Percentiles rank a stretch among this genome's conserved stretches.
These are phyloP conservation scores for Sugiyamaella mastotermitis DNA, from an alignment of 805 yeast species.

Conservation along the genomic window DNA sequence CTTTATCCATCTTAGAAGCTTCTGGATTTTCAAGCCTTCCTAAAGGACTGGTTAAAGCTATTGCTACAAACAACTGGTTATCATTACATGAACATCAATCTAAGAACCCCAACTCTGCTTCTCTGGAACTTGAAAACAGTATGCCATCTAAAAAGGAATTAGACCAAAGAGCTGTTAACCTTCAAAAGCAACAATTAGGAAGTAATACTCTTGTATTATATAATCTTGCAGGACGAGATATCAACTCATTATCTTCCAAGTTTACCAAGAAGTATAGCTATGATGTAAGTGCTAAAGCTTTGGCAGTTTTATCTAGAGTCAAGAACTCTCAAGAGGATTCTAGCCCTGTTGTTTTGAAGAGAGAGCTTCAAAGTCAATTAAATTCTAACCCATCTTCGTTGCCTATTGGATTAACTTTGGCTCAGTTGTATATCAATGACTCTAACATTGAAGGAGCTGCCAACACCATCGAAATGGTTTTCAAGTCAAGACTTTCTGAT, in stretches of 20 bases:
- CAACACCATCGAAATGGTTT: slow-evolving; percentile 22
- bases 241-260: slow-evolving; percentile 10
- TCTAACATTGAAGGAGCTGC: slow-evolving; percentile 21
- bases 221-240: slow-evolving; percentile 31
- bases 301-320: not conserved
- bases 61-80: slow-evolving; percentile 16
- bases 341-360: not conserved
- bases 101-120: slow-evolving; percentile 16
- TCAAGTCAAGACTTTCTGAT: slow-evolving; percentile 1
- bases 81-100: slow-evolving; percentile 5
- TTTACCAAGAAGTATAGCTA: not conserved
- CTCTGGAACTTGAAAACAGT: slow-evolving; percentile 14
- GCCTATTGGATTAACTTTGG: slow-evolving; percentile 20
- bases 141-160: slow-evolving; percentile 21
- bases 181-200: slow-evolving; percentile 20
- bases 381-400: not conserved
- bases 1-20: slow-evolving; percentile 34
- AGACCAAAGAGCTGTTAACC: not conserved
- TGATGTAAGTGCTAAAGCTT: not conserved
- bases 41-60: slow-evolving; percentile 10
- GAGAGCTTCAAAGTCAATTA: not conserved
- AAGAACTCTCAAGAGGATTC: not conserved
- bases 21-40: slow-evolving; percentile 23
- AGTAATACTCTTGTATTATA: slow-evolving; percentile 38
- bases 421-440: slow-evolving; percentile 22